Evolutionary conservation across 768 basidiomycete genomes (phyloP), one percentile per base, ranked within the genome.

Genomic region (Phylloporus arenicola): DNA sequence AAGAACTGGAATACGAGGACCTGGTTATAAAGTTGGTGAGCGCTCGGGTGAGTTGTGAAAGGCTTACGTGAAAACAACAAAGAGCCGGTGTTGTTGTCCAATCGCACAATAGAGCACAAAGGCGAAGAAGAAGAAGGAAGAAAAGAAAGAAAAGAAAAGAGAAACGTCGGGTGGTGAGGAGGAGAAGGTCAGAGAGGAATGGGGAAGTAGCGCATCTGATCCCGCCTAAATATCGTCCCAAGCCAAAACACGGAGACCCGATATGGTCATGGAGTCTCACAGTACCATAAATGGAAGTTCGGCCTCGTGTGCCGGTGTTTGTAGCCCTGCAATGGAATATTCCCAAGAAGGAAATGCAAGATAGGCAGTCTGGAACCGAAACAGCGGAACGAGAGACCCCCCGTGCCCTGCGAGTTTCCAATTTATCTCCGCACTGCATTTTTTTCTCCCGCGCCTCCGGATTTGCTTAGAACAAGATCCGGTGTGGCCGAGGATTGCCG

Each of bases 101-200:
- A 62, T 46, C 61, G 68, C 68, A 68, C 67, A 68, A 68, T 59
- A 56, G 58, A 62, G 51, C 69, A 65, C 69, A 56, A 64, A 43
- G 47, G 67, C 53, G 41, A 56, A 52, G 47, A 54, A 60, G 54
- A 58, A 43, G 46, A 48, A 51, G 52, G 60, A 56, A 62, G 51
- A 49, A 58, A 61, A 57, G 16, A 60, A 53, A 40, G 27, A 51
- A 54, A 55, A 47, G 11, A 20, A 49, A 62, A 67, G 67, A 57
- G 60, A 73, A 58, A 61, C 68, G 73, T 71, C 70, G 70, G 71
- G 62, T 55, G 65, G 62, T 68, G 63, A 64, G 68, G 63, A 67
- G 69, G 69, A 61, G 63, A 64, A 58, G 67, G 59, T 58, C 56
- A 35, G 11, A 55, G 61, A 64, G 58, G 67, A 61, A 57, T 62